A percentile compares a stretch with the other conserved stretches of the same genome.
phyloP scores from a whole-genome alignment of 805 yeast genomes.

The Candida ulmi region DNA sequence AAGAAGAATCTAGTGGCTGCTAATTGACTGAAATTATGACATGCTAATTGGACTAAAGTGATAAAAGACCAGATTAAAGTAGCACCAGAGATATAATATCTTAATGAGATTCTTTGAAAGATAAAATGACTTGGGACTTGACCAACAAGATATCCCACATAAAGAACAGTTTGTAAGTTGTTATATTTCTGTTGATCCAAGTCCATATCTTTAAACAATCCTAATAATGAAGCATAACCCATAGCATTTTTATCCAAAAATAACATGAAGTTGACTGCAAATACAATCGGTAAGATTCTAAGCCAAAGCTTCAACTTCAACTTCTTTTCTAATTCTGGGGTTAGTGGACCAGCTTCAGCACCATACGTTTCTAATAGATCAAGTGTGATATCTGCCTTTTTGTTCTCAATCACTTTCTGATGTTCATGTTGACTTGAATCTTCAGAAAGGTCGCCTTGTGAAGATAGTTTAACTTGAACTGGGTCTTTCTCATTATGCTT shows the following conservation, averaged over 20 bases:
- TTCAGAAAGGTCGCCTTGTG: too few relatives aligned
- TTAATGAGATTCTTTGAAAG: slow-evolving; percentile 6
- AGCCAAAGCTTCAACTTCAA: slow-evolving; percentile 12
- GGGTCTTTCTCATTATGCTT: too few relatives aligned
- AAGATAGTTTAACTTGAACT: too few relatives aligned
- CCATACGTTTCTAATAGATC: slow-evolving; percentile 8
- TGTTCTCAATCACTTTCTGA: not conserved
- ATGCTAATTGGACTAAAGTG: not conserved
- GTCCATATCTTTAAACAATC: slow-evolving; percentile 8
- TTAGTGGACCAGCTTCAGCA: slow-evolving; percentile 12
- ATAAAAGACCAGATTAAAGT: slow-evolving; percentile 9
- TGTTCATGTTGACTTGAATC: too few relatives aligned
- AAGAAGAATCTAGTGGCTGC: slow-evolving; percentile 12
- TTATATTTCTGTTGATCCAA: slow-evolving; percentile 7
- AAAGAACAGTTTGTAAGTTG: slow-evolving; percentile 7
- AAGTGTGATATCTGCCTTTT: slow-evolving; percentile 23
- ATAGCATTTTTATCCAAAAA: slow-evolving; percentile 15
- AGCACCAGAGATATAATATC: slow-evolving; percentile 2
- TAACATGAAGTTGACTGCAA: slow-evolving; percentile 10
- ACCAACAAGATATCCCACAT: slow-evolving; percentile 10
- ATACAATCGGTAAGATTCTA: slow-evolving; percentile 19
- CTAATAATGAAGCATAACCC: slow-evolving; percentile 11
- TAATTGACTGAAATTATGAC: slow-evolving; percentile 3
- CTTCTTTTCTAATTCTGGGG: slow-evolving; percentile 9
- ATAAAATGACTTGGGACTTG: slow-evolving; percentile 8